phyloP scores from a whole-genome alignment of 768 basidiomycete genomes.

The Tubosaeta sp. region DNA sequence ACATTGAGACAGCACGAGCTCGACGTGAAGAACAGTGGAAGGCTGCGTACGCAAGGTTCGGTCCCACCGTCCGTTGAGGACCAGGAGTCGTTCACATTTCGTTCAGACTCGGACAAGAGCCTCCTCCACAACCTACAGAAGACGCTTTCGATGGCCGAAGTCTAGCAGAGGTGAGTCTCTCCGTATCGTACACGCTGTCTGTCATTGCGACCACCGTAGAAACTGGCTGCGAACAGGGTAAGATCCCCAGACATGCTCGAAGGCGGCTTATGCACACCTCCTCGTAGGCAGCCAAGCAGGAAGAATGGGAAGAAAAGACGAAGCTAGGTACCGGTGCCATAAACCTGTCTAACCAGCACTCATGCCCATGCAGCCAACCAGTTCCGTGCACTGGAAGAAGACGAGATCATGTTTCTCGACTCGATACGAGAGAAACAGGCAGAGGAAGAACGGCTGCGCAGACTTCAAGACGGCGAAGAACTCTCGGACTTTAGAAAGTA shows the following conservation, averaged over 20 bases:
- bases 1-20: conserved; percentile 68
- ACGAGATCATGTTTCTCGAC: conserved; percentile 87
- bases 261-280: conserved; percentile 7
- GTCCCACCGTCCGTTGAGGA: neutral
- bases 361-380: conserved; percentile 60
- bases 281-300: conserved; percentile 76
- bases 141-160: conserved; percentile 82
- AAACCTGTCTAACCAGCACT: conserved; percentile 7
- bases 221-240: conserved; percentile 87
- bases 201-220: conserved; percentile 40
- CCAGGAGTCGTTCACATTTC: conserved; percentile 3
- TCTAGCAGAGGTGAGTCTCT: conserved; percentile 73
- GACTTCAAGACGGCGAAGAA: conserved; percentile 74
- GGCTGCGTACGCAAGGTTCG: conserved; percentile 79
- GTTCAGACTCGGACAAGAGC: conserved; percentile 75
- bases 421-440: conserved; percentile 73
- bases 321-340: conserved; percentile 48
- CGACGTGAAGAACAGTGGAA: conserved; percentile 84
- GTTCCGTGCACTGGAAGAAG: conserved; percentile 85
- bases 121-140: conserved; percentile 70
- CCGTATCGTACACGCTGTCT: neutral
- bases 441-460: conserved; percentile 71
- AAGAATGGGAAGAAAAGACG: conserved; percentile 90
- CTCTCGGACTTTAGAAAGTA: conserved; percentile 77
- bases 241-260: conserved; percentile 17